These are phyloP conservation scores for Penicillium roqueforti DNA, from an alignment of 495 filamentous ascomycete species.

Conservation along the genomic window DNA sequence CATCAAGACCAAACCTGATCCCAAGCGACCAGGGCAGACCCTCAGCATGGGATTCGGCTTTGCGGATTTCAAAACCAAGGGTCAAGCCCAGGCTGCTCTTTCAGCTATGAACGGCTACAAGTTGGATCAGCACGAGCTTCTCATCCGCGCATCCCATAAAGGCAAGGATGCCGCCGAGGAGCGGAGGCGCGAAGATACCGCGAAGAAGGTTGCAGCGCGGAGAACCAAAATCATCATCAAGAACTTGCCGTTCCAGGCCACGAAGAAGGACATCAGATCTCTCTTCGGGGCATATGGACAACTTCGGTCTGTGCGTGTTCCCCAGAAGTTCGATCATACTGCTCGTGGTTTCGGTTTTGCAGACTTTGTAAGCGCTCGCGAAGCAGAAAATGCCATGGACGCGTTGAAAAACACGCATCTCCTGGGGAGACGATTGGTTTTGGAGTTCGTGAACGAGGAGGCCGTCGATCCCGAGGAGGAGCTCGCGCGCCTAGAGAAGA, in stretches of 20 bases:
- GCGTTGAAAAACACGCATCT: conserved; percentile 91
- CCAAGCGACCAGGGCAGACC: conserved; percentile 74
- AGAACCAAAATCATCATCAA: conserved; percentile 95
- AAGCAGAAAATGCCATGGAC: conserved; percentile 90
- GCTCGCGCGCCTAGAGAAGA: conserved; percentile 93
- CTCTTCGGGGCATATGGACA: conserved; percentile 88
- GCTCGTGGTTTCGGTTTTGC: conserved; percentile 96
- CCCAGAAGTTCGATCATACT: conserved; percentile 85
- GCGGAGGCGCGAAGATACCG: conserved; percentile 69
- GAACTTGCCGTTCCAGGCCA: conserved; percentile 94
- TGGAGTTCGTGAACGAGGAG: conserved; percentile 85
- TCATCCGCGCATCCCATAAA: conserved; percentile 79
- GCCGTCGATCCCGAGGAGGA: conserved; percentile 89
- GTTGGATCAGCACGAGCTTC: conserved; percentile 79
- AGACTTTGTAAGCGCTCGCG: conserved; percentile 85
- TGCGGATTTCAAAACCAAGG: conserved; percentile 75
- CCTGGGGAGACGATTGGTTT: conserved; percentile 77
- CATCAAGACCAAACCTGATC: conserved; percentile 83
- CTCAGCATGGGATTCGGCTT: conserved; percentile 98
- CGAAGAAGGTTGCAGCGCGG: conserved; percentile 66
- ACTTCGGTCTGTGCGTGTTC: conserved; percentile 84
- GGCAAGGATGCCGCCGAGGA: conserved; percentile 83
- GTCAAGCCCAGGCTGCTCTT: conserved; percentile 71
- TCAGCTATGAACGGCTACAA: conserved; percentile 80
- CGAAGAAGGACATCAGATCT: conserved; percentile 82